Conservation (phyloP, 2,329 filamentous ascomycete genomes). For the Diaporthe citri region DNA sequence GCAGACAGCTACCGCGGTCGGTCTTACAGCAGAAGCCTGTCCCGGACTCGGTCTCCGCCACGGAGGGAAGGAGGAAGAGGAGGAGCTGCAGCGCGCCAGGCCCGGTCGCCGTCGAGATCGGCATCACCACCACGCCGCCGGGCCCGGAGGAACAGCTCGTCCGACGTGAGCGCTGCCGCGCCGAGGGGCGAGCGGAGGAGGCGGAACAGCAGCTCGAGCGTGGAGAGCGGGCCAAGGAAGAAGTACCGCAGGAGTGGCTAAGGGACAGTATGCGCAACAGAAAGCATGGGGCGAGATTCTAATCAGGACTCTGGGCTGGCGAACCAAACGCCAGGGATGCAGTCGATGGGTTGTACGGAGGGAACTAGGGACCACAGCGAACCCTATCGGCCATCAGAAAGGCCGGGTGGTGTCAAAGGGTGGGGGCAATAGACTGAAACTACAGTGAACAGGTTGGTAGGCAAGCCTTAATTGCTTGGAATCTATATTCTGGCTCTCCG, state of each 20-base stretch:
- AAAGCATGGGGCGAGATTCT: neutral
- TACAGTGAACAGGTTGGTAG: neutral
- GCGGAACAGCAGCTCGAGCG: conserved; percentile 39
- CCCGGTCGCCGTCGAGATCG: conserved; percentile 31
- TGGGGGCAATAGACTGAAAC: neutral
- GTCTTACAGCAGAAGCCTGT: conserved; percentile 34
- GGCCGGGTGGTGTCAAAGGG: no score
- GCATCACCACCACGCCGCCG: conserved; percentile 33
- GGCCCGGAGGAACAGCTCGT: conserved; percentile 31
- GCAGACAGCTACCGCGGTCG: conserved; percentile 33
- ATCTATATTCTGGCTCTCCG: neutral
- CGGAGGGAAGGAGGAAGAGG: conserved; percentile 1
- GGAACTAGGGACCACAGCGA: neutral
- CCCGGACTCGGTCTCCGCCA: conserved; percentile 31
- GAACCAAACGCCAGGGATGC: no score
- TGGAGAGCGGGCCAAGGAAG: conserved; percentile 37
- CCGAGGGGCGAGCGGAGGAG: conserved; percentile 37
- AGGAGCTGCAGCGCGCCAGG: conserved; percentile 18
- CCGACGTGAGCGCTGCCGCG: conserved; percentile 22
- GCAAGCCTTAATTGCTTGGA: neutral
- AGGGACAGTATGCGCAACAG: neutral
- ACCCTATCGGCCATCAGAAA: neutral
- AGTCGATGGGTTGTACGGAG: neutral
- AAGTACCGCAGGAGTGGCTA: conserved; percentile 36
- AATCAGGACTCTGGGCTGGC: neutral